phyloP scores from a whole-genome alignment of 495 filamentous ascomycete genomes.

The Margaritispora aquatica region DNA sequence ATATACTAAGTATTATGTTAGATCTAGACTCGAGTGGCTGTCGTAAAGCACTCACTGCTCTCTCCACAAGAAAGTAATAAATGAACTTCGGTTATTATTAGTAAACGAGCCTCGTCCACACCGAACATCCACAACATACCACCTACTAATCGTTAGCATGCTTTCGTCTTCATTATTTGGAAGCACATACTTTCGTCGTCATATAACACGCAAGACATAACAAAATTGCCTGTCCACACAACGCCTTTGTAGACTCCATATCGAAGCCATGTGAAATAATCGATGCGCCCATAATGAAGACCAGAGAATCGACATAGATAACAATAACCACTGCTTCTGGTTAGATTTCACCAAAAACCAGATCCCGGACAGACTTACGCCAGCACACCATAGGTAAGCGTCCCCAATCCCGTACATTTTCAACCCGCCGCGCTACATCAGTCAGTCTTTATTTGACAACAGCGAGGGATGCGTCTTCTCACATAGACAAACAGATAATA shows the following conservation, averaged over 20 bases:
- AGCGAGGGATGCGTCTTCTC: constrained; percentile 7
- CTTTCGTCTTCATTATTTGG: not conserved
- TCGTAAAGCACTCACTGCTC: constrained; percentile 35
- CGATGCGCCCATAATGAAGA: constrained; percentile 43
- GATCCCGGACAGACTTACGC: constrained; percentile 29
- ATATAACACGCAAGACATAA: constrained; percentile 46
- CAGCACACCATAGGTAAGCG: constrained; percentile 38
- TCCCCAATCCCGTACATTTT: constrained; percentile 28
- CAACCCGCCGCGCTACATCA: constrained; percentile 15
- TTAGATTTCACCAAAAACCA: too few relatives aligned
- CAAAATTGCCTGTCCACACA: constrained; percentile 43
- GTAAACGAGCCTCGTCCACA: not conserved
- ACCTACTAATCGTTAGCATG: constrained; percentile 26
- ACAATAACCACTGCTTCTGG: constrained; percentile 36
- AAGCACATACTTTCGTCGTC: constrained; percentile 40
- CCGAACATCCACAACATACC: constrained; percentile 22
- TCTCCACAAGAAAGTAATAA: constrained; percentile 48
- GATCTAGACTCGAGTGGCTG: not conserved
- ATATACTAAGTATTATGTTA: constrained; percentile 32
- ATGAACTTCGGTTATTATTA: constrained; percentile 35
- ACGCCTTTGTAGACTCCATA: constrained; percentile 31
- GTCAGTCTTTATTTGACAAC: not conserved
- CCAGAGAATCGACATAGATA: constrained; percentile 44
- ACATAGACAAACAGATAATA: constrained; percentile 42
- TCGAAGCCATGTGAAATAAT: constrained; percentile 44